Conservation (phyloP, 768 basidiomycete species). For the Cantharellus anzutake region DNA sequence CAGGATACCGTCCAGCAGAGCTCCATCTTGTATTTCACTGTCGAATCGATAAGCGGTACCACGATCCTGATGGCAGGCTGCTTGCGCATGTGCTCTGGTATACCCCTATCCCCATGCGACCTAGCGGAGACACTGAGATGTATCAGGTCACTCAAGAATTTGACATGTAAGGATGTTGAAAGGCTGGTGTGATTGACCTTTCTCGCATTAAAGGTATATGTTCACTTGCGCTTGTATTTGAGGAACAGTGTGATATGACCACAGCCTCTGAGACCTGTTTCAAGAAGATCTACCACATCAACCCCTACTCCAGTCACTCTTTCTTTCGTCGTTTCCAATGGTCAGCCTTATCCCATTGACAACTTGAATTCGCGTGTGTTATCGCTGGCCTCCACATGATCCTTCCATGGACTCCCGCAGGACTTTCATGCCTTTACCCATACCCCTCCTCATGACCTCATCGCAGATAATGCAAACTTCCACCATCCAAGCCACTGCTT, state of each 20-base stretch:
- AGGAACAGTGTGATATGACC: background rate
- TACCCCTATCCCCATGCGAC: background rate
- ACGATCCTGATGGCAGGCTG: too few relatives aligned
- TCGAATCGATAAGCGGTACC: too few relatives aligned
- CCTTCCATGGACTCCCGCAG: too few relatives aligned
- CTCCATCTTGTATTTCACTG: too few relatives aligned
- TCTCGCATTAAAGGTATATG: background rate
- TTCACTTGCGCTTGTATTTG: background rate
- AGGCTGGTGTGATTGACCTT: background rate
- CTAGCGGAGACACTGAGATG: background rate
- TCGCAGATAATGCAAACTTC: too few relatives aligned
- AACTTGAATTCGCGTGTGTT: too few relatives aligned
- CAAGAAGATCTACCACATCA: background rate
- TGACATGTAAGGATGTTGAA: background rate
- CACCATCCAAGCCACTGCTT: too few relatives aligned
- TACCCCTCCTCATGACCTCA: too few relatives aligned
- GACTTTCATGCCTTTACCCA: too few relatives aligned
- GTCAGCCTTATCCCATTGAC: background rate
- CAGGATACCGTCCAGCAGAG: too few relatives aligned
- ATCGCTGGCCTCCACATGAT: too few relatives aligned
- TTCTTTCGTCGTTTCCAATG: background rate
- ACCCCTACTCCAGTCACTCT: background rate
- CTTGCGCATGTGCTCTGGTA: background rate
- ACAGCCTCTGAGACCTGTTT: background rate
- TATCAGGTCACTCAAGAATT: background rate